Evolutionary conservation across 495 filamentous ascomycete genomes (phyloP).

Genomic region (Hypoxylon lienhwacheense): DNA sequence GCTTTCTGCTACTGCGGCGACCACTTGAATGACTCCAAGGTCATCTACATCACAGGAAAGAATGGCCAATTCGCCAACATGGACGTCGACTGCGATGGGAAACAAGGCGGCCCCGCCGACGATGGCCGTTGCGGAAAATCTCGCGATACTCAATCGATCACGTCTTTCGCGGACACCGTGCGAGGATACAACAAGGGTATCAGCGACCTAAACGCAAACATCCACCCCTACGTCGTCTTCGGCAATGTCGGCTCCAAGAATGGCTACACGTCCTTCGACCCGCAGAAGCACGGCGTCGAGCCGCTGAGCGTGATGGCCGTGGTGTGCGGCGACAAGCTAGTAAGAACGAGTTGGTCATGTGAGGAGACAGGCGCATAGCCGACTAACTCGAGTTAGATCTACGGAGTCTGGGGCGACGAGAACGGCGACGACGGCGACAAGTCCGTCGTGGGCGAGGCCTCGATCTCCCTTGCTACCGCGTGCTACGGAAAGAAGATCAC

Average conservation of each 20-base stretch:
- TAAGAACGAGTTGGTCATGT: constrained; percentile 27
- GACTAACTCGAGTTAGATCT: constrained; percentile 47
- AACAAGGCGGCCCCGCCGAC: constrained; percentile 50
- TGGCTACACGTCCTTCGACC: constrained; percentile 54
- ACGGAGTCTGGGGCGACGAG: constrained; percentile 68
- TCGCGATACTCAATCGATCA: constrained; percentile 54
- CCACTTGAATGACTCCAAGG: constrained; percentile 35
- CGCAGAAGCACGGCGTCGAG: constrained; percentile 54
- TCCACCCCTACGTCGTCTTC: constrained; percentile 68
- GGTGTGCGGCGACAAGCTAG: constrained; percentile 59
- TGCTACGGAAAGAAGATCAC: constrained; percentile 55
- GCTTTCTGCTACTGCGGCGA: constrained; percentile 49
- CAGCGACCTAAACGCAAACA: constrained; percentile 60
- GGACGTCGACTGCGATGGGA: constrained; percentile 71
- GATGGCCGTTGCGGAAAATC: constrained; percentile 54
- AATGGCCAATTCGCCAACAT: constrained; percentile 51
- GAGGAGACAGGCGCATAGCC: neutral
- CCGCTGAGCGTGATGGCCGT: constrained; percentile 66
- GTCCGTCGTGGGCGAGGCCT: constrained; percentile 58
- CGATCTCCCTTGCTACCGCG: constrained; percentile 59
- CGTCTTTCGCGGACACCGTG: constrained; percentile 57
- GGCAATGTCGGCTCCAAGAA: constrained; percentile 55
- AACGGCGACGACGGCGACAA: constrained; percentile 56
- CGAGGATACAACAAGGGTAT: constrained; percentile 50
- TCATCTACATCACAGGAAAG: constrained; percentile 45